These are phyloP conservation scores for Mycena crocata DNA, from an alignment of 768 basidiomycete genomes.

Conservation along the genomic window DNA sequence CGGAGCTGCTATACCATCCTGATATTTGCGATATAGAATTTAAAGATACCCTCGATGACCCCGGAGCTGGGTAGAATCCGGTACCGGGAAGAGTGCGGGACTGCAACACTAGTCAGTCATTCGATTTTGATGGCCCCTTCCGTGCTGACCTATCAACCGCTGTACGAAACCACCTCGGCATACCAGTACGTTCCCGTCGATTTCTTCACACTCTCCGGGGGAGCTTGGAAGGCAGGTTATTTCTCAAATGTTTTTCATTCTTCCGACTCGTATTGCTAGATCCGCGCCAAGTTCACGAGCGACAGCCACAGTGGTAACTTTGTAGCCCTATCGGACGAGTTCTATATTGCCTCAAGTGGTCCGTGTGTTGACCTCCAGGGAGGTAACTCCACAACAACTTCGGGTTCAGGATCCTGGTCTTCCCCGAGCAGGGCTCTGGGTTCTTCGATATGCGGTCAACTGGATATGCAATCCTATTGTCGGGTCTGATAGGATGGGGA, in stretches of 20 bases:
- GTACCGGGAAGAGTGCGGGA: background rate
- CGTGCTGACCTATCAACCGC: background rate
- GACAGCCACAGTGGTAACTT: constrained; percentile 3
- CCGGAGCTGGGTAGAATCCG: constrained; percentile 13
- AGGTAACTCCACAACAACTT: constrained; percentile 8
- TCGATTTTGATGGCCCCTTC: too few species aligned
- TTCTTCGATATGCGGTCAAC: background rate
- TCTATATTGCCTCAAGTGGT: constrained; percentile 3
- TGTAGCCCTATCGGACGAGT: constrained; percentile 10
- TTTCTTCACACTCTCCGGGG: background rate
- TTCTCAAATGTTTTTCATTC: too few species aligned
- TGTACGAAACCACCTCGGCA: background rate
- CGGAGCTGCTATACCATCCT: background rate
- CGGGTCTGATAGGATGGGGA: background rate
- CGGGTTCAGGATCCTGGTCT: background rate
- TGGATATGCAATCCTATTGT: background rate
- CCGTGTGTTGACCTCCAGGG: constrained; percentile 2
- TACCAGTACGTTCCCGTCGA: background rate
- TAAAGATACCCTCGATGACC: background rate
- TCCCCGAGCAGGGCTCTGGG: background rate
- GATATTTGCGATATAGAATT: background rate
- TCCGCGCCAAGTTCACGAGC: constrained; percentile 20
- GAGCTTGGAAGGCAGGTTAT: constrained; percentile 5
- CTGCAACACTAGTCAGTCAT: constrained; percentile 1
- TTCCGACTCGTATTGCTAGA: background rate